Conservation (phyloP, 2,329 filamentous ascomycete species). For the Claviceps sp. region DNA sequence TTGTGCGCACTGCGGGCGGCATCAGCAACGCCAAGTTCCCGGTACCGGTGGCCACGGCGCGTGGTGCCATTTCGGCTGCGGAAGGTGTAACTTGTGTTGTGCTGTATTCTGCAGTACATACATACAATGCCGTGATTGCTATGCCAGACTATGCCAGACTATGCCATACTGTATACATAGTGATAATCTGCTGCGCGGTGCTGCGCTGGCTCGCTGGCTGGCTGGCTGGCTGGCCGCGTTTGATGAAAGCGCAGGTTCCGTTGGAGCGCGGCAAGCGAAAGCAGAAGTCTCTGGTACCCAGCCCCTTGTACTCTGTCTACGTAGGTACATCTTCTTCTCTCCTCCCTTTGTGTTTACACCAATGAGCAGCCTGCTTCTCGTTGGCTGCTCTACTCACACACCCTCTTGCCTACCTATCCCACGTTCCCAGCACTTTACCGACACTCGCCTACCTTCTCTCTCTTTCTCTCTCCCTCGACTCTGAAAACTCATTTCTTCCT, state of each 20-base stretch:
- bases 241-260: background rate
- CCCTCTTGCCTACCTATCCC: conserved; percentile 8
- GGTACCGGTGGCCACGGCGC: background rate
- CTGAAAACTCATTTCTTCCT: conserved; percentile 11
- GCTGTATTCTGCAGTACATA: background rate
- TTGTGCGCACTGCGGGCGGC: no score
- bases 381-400: conserved; percentile 10
- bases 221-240: background rate
- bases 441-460: conserved; percentile 6
- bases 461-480: conserved; percentile 12
- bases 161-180: no score
- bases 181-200: background rate
- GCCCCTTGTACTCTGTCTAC: background rate
- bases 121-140: background rate
- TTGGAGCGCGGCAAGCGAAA: background rate
- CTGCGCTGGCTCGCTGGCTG: background rate
- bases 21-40: no score
- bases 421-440: conserved; percentile 10
- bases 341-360: conserved; percentile 6
- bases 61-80: background rate
- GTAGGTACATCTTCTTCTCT: background rate
- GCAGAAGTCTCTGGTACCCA: background rate
- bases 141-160: background rate
- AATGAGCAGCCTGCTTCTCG: conserved; percentile 3
- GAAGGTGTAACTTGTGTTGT: background rate